Conservation (phyloP, 2,329 filamentous ascomycete species). For the Cercospora zeina region DNA sequence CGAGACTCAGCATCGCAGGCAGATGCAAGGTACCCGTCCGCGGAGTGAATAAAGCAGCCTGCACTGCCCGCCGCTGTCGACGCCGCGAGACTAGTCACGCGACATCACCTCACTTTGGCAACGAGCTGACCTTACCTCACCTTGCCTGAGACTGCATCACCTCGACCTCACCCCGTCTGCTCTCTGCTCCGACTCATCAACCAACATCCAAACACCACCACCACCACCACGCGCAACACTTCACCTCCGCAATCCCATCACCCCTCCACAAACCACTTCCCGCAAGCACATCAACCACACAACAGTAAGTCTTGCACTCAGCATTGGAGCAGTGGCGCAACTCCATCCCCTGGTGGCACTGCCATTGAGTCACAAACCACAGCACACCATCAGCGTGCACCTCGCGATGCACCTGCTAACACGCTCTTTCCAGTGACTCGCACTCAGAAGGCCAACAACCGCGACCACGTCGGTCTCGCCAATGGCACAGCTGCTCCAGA, state of each 20-base stretch:
- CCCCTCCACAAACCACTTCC: not conserved
- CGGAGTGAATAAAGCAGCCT: constrained; percentile 3
- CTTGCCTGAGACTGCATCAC: constrained; percentile 2
- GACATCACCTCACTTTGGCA: constrained; percentile 6
- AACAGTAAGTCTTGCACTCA: constrained; percentile 10
- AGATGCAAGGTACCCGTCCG: constrained; percentile 10
- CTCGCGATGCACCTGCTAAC: constrained; percentile 20
- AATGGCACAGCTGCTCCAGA: constrained; percentile 69
- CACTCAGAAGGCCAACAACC: constrained; percentile 93
- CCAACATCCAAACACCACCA: not conserved
- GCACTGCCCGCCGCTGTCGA: not conserved
- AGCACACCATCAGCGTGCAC: not conserved
- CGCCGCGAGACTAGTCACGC: constrained; percentile 8
- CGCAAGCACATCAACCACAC: not conserved
- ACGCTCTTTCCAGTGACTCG: constrained; percentile 73
- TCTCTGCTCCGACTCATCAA: not conserved
- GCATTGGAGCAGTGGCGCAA: not conserved
- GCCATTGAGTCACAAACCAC: constrained; percentile 19
- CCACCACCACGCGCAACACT: constrained; percentile 2
- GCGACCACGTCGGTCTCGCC: constrained; percentile 78
- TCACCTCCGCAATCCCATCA: not conserved
- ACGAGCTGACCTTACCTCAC: constrained; percentile 6
- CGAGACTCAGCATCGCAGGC: not conserved
- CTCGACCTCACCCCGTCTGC: constrained; percentile 4
- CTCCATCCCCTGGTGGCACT: not conserved